Percentiles rank a stretch among this genome's conserved stretches.
Conservation (phyloP, 2,329 filamentous ascomycete genomes). For the Aureobasidium leucospermi region DNA sequence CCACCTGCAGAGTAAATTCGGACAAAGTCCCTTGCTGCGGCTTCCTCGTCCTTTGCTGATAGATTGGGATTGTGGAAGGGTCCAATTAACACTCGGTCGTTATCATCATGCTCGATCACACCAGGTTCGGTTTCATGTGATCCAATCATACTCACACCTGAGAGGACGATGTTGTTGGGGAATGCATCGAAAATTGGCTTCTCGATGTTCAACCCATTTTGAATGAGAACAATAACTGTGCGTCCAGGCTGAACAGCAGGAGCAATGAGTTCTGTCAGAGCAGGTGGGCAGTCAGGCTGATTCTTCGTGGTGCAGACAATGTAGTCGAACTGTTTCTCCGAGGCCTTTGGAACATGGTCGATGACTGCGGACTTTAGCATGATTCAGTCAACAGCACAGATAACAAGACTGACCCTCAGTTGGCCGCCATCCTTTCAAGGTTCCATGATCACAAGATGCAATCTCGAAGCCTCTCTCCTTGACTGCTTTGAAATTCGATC, state of each 20-base stretch:
- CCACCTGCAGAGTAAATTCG: slow-evolving; percentile 38
- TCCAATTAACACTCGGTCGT: slow-evolving; percentile 43
- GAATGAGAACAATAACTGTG: slow-evolving; percentile 48
- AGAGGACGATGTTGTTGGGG: slow-evolving; percentile 44
- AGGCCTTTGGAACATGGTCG: slow-evolving; percentile 42
- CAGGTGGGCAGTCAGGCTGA: slow-evolving; percentile 44
- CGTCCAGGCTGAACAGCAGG: slow-evolving; percentile 41
- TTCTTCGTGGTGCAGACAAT: slow-evolving; percentile 52
- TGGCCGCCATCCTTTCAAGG: slow-evolving; percentile 44
- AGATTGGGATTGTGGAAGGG: slow-evolving; percentile 37
- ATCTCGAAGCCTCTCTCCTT: slow-evolving; percentile 45
- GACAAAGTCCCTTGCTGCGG: slow-evolving; percentile 36
- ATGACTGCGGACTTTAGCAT: slow-evolving; percentile 31
- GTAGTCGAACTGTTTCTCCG: slow-evolving; percentile 41
- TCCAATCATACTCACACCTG: slow-evolving; percentile 45
- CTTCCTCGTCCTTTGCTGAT: slow-evolving; percentile 19
- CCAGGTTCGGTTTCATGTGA: slow-evolving; percentile 40
- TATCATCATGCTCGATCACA: slow-evolving; percentile 45
- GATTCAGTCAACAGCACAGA: neutral
- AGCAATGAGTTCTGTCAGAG: slow-evolving; percentile 38
- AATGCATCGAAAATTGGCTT: slow-evolving; percentile 43
- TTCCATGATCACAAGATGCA: slow-evolving; percentile 49
- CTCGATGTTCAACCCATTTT: slow-evolving; percentile 56
- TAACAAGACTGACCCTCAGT: neutral
- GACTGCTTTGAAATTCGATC: slow-evolving; percentile 49